Evolutionary conservation across 768 basidiomycete genomes (phyloP), one percentile per base, ranked within the genome.

Genomic region (Hericium erinaceus): DNA sequence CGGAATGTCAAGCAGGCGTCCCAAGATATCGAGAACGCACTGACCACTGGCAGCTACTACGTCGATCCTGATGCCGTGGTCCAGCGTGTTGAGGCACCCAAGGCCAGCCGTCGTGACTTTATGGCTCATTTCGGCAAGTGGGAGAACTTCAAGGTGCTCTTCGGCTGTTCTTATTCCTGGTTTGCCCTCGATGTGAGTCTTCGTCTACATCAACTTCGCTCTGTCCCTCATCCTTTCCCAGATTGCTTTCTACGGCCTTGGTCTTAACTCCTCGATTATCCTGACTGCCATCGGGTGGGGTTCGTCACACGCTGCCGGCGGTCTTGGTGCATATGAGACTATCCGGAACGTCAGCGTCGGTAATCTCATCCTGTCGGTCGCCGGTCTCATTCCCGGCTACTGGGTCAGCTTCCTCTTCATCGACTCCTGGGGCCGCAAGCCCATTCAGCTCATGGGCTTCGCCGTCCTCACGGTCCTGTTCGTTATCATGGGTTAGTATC

Each of bases 191-290:
- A 90, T 63, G 85, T 85, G 37, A 56, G 85, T 49, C 83, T 54
- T 60, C 3, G 8, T 46, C 3, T 55, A 22, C 6, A 24, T n/a
- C 20, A 11, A 81, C 71, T 22, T 37, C 15, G 16, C n/a, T 40
- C 55, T 10, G 7, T 20, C 9, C 2, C 20, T 39, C 26, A n/a
- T 15, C 0, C 15, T 33, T 15, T 10, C 13, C 4, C 52, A 88
- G 82, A 83, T 94, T 56, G 90, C 91, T 9, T 94, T 90, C 74
- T 93, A 94, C 69, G 92, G 91, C 54, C 79, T 95, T 39, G 87
- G 90, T 56, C 79, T 95, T 57, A 95, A 95, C 73, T 88, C 84
- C 3, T 77, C 81, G 39, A 82, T 84, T 67, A 86, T 95, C 61
- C 76, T 95, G 52, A 69, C 74, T 54, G 80, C 86, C 33, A 92